A percentile compares a stretch with the other conserved stretches of the same genome.
phyloP scores from a whole-genome alignment of 73 alveolate genomes.

The Tetrahymena thermophila region DNA sequence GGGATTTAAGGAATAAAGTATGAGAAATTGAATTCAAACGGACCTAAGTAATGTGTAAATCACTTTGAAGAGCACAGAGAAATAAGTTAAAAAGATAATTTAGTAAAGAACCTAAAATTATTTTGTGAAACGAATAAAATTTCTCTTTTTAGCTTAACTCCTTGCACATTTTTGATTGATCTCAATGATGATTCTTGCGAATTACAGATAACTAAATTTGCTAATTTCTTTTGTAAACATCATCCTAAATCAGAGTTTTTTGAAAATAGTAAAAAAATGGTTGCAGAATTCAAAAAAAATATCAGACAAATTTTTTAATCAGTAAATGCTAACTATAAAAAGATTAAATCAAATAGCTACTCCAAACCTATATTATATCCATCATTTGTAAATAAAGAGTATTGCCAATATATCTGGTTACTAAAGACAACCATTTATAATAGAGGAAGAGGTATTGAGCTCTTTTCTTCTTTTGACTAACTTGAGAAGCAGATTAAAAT shows the following conservation, averaged over 20 bases:
- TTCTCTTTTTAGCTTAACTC: background rate
- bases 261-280: background rate
- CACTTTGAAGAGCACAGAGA: constrained; percentile 40
- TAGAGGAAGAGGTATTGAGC: constrained; percentile 41
- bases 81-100: constrained; percentile 13
- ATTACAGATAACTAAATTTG: background rate
- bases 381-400: background rate
- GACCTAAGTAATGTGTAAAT: constrained; percentile 1
- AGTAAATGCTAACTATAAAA: background rate
- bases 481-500: background rate
- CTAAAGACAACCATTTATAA: constrained; percentile 27
- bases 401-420: constrained; percentile 26
- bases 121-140: constrained; percentile 27
- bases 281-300: background rate
- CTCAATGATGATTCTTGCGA: constrained; percentile 16
- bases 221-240: constrained; percentile 7
- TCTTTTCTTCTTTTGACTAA: constrained; percentile 7
- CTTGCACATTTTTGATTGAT: constrained; percentile 28
- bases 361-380: background rate
- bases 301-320: background rate
- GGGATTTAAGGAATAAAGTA: constrained; percentile 11
- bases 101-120: constrained; percentile 1
- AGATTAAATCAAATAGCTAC: background rate
- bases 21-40: constrained; percentile 13
- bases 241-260: background rate